Base-by-base conservation (phyloP, 495 filamentous ascomycete species). In the Podospora conica region DNA sequence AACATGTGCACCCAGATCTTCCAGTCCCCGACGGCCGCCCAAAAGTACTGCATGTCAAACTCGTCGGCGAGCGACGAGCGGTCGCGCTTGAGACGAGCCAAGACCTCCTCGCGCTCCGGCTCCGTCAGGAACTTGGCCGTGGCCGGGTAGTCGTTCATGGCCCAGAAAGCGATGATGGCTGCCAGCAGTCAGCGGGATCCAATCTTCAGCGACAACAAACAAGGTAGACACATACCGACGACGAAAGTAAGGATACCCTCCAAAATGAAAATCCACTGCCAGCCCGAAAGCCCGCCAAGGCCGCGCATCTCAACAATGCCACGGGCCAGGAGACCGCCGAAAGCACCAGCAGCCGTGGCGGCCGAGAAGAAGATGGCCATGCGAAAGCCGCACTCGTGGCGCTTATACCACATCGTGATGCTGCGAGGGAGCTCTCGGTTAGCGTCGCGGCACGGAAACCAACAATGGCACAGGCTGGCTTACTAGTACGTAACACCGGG, bases 351-450 rank as follows among this genome's bases (percentile, higher is more conserved):
- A 0, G 91, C 79, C 3, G 91, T 88, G 3, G 91, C 90, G 1
- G 91, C 89, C 21, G 87, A 90, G 79, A 93, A 94, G 83, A 96
- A 96, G 65, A 95, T 89, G 33, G 92, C 88, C 69, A 87, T 86
- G 62, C 89, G 84, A 53, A 82, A 78, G 68, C 91, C 68, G n/a
- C 83, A 84, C 71, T 87, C 84, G 65, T 87, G 84, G 3, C 77
- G 76, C 9, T 86, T 82, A 64, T 91, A 92, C 89, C 89, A 91
- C 71, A 87, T 84, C 2, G 87, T 87, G 60, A 90, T 85, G 70
- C 89, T 75, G 53, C 40, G 18, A 12, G 63, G 29, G 2, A 25
- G 21, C 3, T 27, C 58, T 7, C 3, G 5, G 24, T 31, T 9
- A 48, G 48, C 22, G 7, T n/a, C 40, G 3, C 8, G 15, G 9